Conservation (phyloP, 371 early-diverging fungal species). For the Mortierella sp. region DNA sequence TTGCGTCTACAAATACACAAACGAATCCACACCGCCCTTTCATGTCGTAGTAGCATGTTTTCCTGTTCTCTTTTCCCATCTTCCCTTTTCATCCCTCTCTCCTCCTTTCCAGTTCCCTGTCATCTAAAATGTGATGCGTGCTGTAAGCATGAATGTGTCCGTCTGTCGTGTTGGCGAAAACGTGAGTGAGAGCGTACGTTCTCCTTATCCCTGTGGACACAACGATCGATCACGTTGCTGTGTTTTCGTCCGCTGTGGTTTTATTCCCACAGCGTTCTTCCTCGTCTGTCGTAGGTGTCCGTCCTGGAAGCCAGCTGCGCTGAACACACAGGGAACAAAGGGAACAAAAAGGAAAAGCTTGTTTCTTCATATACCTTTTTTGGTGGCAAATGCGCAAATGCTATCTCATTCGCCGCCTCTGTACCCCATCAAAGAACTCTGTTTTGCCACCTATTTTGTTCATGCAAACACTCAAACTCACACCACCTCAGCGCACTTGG, state of each 20-base stretch:
- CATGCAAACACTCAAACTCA: background rate
- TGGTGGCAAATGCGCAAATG: slow-evolving; percentile 5
- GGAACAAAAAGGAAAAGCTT: background rate
- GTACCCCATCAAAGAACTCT: background rate
- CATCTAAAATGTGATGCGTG: background rate
- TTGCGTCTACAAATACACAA: too few relatives aligned
- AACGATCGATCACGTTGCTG: background rate
- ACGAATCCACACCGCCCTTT: too few relatives aligned
- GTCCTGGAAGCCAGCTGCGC: background rate
- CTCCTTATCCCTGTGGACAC: background rate
- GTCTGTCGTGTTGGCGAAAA: background rate
- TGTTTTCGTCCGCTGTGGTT: background rate
- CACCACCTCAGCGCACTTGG: background rate
- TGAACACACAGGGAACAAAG: background rate
- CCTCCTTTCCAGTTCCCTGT: background rate
- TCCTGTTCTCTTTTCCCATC: too few relatives aligned
- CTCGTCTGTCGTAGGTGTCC: background rate
- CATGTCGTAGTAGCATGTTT: too few relatives aligned
- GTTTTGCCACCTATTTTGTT: background rate
- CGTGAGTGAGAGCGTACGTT: background rate
- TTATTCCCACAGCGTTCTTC: background rate
- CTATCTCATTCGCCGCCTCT: background rate
- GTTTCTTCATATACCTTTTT: background rate
- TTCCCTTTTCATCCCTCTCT: too few relatives aligned
- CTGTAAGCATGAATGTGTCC: background rate